Conservation (phyloP, 352 stramenopile species). For the Globisporangium cederbergense region DNA sequence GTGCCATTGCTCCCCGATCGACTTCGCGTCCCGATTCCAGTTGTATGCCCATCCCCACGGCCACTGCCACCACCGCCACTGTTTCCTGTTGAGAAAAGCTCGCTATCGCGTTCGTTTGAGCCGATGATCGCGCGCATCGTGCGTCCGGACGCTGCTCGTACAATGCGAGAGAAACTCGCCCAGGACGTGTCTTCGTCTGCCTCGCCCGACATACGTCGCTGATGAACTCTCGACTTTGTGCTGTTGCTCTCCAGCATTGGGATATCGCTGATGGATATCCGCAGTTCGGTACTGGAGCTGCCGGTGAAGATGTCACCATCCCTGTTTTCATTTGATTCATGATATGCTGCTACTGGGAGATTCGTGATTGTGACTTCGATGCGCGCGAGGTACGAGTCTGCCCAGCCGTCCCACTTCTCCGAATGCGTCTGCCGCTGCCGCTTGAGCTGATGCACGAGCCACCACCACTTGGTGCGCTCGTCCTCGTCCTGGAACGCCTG, state of each 20-base stretch:
- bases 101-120: slow-evolving; percentile 22
- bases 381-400: slow-evolving; percentile 23
- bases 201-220: slow-evolving; percentile 3
- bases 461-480: slow-evolving; percentile 38
- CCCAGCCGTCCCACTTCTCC: slow-evolving; percentile 20
- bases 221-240: not conserved
- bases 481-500: slow-evolving; percentile 27
- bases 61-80: not conserved
- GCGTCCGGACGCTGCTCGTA: slow-evolving; percentile 26
- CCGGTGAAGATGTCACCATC: not conserved
- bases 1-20: not conserved
- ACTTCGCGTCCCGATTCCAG: slow-evolving; percentile 2
- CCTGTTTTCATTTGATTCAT: not conserved
- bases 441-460: slow-evolving; percentile 32
- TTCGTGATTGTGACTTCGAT: slow-evolving; percentile 32
- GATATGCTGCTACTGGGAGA: slow-evolving; percentile 16
- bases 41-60: not conserved
- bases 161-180: slow-evolving; percentile 27
- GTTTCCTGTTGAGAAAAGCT: slow-evolving; percentile 8
- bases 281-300: slow-evolving; percentile 7
- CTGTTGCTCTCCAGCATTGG: slow-evolving; percentile 14
- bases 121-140: slow-evolving; percentile 26
- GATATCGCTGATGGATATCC: slow-evolving; percentile 15
- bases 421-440: slow-evolving; percentile 25
- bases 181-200: slow-evolving; percentile 20